Evolutionary conservation across 345 rosid species (phyloP), one percentile per base, ranked within the genome.

Genomic region (Cochlearia excelsa): DNA sequence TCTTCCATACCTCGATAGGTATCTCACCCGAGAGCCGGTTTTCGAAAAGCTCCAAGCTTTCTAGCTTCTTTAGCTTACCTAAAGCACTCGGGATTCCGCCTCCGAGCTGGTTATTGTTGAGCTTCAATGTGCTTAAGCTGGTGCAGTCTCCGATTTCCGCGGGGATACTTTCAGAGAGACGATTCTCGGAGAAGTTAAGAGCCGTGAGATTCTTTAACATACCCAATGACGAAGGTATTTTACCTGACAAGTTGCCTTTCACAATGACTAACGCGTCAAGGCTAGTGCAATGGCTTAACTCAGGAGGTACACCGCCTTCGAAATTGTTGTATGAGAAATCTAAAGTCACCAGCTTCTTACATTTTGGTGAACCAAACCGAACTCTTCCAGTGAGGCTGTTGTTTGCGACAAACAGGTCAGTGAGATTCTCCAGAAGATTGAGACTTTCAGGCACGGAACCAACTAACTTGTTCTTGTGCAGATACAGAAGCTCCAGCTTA

Each of bases 161-260:
- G 0, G 97, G 97, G 51, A 90, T 83, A 56, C 65, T 67, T 27
- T 78, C 92, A 1, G 81, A 86, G 65, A 86, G 73, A 6, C 26
- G 51, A 69, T 86, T 90, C 61, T 80, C 81, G 11, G 77, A 79
- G 9, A 90, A 80, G 71, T 84, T 85, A 46, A 90, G 84, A 9
- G 3, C 0, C n/a, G 67, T 51, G 46, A 90, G 90, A 51, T 49
- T 75, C 57, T 68, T 63, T 30, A 90, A 60, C 33, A 51, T 67
- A 55, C 90, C 88, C 29, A 86, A 39, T 3, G 92, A 81, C 69
- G 92, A 55, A 1, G 92, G 97, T 51, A 90, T 84, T 33, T 16
- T 30, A 30, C 95, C 86, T 0, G 71, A 71, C 48, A 90, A 64
- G 49, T 78, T 75, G 65, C 86, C 28, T 28, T 42, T 44, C 23